These are phyloP conservation scores for Phanerochaete carnosa DNA, from an alignment of 768 basidiomycete genomes.

Conservation along the genomic window DNA sequence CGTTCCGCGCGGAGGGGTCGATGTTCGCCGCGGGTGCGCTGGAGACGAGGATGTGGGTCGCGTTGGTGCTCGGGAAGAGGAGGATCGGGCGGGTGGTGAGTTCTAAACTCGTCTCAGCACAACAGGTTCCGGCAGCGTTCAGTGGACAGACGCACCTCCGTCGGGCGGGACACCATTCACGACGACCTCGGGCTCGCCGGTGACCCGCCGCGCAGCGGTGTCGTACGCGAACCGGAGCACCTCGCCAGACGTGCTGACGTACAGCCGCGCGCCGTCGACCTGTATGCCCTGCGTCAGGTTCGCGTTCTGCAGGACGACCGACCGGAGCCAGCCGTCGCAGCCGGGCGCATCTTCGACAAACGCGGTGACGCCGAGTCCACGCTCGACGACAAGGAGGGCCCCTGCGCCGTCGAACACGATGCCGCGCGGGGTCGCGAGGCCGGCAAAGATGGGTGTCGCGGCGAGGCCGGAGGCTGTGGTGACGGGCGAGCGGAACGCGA, in stretches of 20 bases:
- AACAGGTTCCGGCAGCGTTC: not conserved
- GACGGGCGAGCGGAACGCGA: conserved; percentile 10
- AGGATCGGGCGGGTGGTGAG: conserved; percentile 41
- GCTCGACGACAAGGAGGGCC: conserved; percentile 18
- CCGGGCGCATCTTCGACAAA: conserved; percentile 31
- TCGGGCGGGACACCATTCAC: conserved; percentile 36
- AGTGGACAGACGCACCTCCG: conserved; percentile 31
- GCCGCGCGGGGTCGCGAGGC: conserved; percentile 39
- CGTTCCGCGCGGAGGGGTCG: conserved; percentile 40
- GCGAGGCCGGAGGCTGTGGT: conserved; percentile 30
- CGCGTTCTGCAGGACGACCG: conserved; percentile 34
- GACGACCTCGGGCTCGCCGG: conserved; percentile 14
- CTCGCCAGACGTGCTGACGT: conserved; percentile 36
- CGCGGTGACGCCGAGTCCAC: conserved; percentile 26
- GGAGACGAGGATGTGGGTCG: conserved; percentile 33
- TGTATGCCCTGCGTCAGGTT: conserved; percentile 42
- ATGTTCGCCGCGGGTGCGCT: conserved; percentile 38
- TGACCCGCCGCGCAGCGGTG: conserved; percentile 27
- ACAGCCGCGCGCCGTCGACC: conserved; percentile 31
- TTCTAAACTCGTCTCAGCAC: conserved; percentile 22
- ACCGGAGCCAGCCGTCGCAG: conserved; percentile 34
- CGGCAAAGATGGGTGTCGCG: conserved; percentile 37
- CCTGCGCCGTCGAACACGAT: conserved; percentile 35
- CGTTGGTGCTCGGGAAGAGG: conserved; percentile 23
- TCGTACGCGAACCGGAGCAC: conserved; percentile 36